These are phyloP conservation scores for Fistulinella cinereoalba DNA, from an alignment of 1,284 basidiomycete genomes.

Conservation along the genomic window DNA sequence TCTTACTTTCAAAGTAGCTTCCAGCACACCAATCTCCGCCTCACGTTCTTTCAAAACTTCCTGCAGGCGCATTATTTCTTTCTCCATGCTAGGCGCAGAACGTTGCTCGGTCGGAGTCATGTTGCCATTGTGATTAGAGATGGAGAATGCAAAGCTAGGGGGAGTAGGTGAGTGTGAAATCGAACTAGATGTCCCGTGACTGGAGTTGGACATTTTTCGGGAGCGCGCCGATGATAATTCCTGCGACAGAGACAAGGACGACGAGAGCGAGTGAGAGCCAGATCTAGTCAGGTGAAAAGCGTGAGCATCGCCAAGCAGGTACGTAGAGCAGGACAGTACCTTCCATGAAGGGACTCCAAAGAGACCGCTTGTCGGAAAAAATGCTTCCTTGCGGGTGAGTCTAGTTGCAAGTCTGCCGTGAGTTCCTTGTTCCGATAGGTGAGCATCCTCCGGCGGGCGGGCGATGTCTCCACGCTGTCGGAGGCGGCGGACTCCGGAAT, in stretches of 20 bases:
- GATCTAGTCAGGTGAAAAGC: slow-evolving; percentile 47
- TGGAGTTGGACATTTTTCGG: slow-evolving; percentile 75
- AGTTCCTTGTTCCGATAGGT: slow-evolving; percentile 47
- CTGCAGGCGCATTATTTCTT: slow-evolving; percentile 89
- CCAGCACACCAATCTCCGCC: slow-evolving; percentile 77
- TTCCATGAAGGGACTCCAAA: slow-evolving; percentile 78
- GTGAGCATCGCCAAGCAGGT: slow-evolving; percentile 7
- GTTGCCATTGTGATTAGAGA: slow-evolving; percentile 40
- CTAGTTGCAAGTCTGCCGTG: slow-evolving; percentile 43
- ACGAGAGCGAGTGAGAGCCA: slow-evolving; percentile 82
- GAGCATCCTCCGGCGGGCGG: slow-evolving; percentile 50
- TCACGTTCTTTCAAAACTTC: slow-evolving; percentile 87
- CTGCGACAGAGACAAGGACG: slow-evolving; percentile 92
- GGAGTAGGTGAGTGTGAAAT: slow-evolving; percentile 49
- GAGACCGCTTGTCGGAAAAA: slow-evolving; percentile 86
- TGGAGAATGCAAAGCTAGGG: slow-evolving; percentile 62
- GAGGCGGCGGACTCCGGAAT: slow-evolving; percentile 46
- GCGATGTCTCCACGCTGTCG: slow-evolving; percentile 48
- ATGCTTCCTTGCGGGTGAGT: slow-evolving; percentile 56
- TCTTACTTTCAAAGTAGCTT: slow-evolving; percentile 60
- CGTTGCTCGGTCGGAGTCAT: slow-evolving; percentile 52
- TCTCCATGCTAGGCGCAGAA: slow-evolving; percentile 81
- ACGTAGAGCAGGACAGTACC: slow-evolving; percentile 41
- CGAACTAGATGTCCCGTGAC: slow-evolving; percentile 62
- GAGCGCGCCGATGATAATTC: slow-evolving; percentile 89